Evolutionary conservation across 805 yeast genomes (phyloP), one percentile per base, ranked within the genome.

Genomic region (Candida coquimbonensis): DNA sequence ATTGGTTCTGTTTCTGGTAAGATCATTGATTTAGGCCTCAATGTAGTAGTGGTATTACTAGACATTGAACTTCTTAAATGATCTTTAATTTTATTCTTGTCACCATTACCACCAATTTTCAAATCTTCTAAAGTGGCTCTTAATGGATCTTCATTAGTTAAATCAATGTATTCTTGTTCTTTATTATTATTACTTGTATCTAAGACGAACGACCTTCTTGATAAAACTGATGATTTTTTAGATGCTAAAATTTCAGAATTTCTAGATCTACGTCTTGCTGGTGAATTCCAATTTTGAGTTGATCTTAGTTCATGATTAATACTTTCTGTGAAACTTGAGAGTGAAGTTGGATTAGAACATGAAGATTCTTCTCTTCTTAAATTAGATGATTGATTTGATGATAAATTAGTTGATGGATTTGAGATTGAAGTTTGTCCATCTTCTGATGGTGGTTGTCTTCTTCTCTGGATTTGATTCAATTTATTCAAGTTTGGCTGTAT

Each of bases 101-200:
- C 67, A 24, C 72, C 77, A 57, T 73, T 63, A 26, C 76, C 65
- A 43, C 72, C 72, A 16, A 64, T 53, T 36, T 64, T 63, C 42
- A 69, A 53, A 42, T 70, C 72, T 47, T 74, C 76, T 43, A 78
- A 59, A 2, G 81, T 81, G 3, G 78, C 76, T 32, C 77, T 71
- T 38, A 79, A 59, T 9, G 82, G 82, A 53, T 78, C 81, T 17
- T 55, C 57, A 39, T 51, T 45, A 2, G 54, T 50, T 16, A 55
- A 49, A 11, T 53, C 47, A 14, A 53, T 45, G 21, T 42, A 25
- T 27, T 19, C 11, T 24, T 7, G 3, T 39, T 29, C 11, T 38
- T 39, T 5, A 34, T 39, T 11, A 43, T 40, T 13, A 29, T 42
- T 27, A 5, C 36, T 40, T 16, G 34, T 53, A 3, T 54, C 59